Conservation (phyloP, 148 eudicot species). For the Rhododendron ovatum region DNA sequence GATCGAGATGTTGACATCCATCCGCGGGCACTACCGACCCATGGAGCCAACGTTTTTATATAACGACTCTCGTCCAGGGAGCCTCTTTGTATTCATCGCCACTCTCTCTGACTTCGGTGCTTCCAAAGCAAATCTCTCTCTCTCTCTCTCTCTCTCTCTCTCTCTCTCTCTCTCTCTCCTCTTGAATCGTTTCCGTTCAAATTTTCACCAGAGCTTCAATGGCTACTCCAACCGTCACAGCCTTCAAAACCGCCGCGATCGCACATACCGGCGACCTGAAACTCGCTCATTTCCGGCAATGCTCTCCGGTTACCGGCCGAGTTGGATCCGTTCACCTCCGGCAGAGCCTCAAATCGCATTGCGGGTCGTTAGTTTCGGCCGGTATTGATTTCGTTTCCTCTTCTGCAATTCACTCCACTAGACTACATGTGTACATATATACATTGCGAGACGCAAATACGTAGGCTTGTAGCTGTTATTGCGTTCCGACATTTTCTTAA, state of each 20-base stretch:
- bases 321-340: constrained; percentile 16
- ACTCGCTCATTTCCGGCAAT: constrained; percentile 21
- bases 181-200: neutral
- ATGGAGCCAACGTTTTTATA: too few species aligned
- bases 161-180: constrained; percentile 16
- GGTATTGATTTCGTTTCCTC: constrained; percentile 17
- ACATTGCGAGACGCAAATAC: neutral
- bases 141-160: neutral
- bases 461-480: neutral
- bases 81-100: too few species aligned
- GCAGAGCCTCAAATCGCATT: constrained; percentile 19
- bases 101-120: neutral
- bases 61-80: too few species aligned
- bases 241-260: constrained; percentile 26
- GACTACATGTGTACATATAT: neutral
- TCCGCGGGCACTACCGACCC: too few species aligned
- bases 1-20: too few species aligned
- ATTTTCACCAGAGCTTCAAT: constrained; percentile 11
- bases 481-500: neutral
- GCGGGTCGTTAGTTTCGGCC: constrained; percentile 29
- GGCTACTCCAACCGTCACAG: constrained; percentile 37
- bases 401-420: neutral
- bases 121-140: constrained; percentile 14
- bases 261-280: constrained; percentile 27
- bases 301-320: constrained; percentile 8